Percentiles rank a stretch among this genome's conserved stretches.
These are phyloP conservation scores for Kodamaea jinghongensis DNA, from an alignment of 805 yeast genomes.

Conservation along the genomic window DNA sequence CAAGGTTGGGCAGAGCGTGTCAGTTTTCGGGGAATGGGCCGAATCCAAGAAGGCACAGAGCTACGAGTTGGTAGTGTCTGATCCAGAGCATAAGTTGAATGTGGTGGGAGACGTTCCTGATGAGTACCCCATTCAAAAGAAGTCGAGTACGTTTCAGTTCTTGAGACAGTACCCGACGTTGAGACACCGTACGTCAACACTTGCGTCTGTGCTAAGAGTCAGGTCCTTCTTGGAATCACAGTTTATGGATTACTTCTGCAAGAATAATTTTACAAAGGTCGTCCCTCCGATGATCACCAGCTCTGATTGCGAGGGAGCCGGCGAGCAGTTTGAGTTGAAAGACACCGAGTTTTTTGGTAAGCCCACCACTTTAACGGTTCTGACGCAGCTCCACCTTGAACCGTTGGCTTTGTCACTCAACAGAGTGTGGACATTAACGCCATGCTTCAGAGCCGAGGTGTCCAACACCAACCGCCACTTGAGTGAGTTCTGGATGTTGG, in stretches of 20 bases:
- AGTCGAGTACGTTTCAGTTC: conserved; percentile 61
- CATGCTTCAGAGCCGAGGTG: conserved; percentile 91
- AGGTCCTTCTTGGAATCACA: conserved; percentile 64
- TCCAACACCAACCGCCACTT: conserved; percentile 90
- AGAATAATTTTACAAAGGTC: conserved; percentile 61
- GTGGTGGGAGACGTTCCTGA: conserved; percentile 62
- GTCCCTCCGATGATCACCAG: conserved; percentile 85
- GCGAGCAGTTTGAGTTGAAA: conserved; percentile 73
- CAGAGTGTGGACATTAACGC: conserved; percentile 84
- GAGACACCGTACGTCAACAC: conserved; percentile 68
- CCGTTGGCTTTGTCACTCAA: conserved; percentile 69
- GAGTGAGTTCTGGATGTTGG: conserved; percentile 97
- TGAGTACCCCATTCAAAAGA: conserved; percentile 81
- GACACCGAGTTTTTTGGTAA: conserved; percentile 57
- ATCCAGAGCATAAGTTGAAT: conserved; percentile 25
- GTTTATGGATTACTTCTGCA: conserved; percentile 53
- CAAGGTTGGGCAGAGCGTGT: conserved; percentile 47
- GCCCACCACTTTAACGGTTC: conserved; percentile 75
- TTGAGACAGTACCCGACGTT: conserved; percentile 72
- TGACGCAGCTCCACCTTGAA: conserved; percentile 90
- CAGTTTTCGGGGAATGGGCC: conserved; percentile 31
- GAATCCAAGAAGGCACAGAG: conserved; percentile 33
- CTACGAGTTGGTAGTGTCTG: conserved; percentile 27
- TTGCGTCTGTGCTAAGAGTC: conserved; percentile 65
- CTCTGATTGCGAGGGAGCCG: conserved; percentile 97